A percentile compares a stretch with the other conserved stretches of the same genome.
Conservation (phyloP, 768 basidiomycete species). For the Dentipellis sp. region DNA sequence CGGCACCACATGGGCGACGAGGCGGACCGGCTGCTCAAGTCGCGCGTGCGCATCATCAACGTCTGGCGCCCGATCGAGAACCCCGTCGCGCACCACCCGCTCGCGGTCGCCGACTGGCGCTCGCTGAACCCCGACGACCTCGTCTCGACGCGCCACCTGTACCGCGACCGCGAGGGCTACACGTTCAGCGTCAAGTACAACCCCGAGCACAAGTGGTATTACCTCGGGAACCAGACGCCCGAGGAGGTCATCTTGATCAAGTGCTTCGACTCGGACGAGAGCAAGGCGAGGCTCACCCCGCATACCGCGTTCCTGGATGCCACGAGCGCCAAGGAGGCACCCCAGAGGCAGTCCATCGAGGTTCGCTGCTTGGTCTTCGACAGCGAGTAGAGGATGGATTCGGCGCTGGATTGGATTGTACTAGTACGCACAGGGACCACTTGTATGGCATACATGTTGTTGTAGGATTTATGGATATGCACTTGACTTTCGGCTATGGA, state of each 20-base stretch:
- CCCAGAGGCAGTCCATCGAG: slow-evolving; percentile 35
- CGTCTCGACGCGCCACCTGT: slow-evolving; percentile 27
- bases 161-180: slow-evolving; percentile 21
- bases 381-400: slow-evolving; percentile 18
- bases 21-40: slow-evolving; percentile 31
- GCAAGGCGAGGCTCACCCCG: slow-evolving; percentile 31
- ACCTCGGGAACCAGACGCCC: slow-evolving; percentile 20
- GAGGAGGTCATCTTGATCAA: slow-evolving; percentile 25
- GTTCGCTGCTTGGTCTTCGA: slow-evolving; percentile 35
- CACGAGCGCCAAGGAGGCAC: slow-evolving; percentile 25
- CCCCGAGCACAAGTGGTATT: slow-evolving; percentile 25
- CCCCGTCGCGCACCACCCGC: slow-evolving; percentile 30
- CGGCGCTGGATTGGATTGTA: too few species aligned
- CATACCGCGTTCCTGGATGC: slow-evolving; percentile 33
- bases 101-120: slow-evolving; percentile 34
- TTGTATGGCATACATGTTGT: too few species aligned
- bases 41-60: slow-evolving; percentile 36
- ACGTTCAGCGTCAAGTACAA: slow-evolving; percentile 24
- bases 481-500: too few species aligned
- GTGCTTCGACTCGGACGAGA: slow-evolving; percentile 33
- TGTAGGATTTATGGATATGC: too few species aligned
- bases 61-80: slow-evolving; percentile 37
- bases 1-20: slow-evolving; percentile 29
- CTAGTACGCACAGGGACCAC: too few species aligned
- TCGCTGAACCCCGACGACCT: slow-evolving; percentile 29